Conservation (phyloP, 805 yeast species). For the Nakazawaea holstii region DNA sequence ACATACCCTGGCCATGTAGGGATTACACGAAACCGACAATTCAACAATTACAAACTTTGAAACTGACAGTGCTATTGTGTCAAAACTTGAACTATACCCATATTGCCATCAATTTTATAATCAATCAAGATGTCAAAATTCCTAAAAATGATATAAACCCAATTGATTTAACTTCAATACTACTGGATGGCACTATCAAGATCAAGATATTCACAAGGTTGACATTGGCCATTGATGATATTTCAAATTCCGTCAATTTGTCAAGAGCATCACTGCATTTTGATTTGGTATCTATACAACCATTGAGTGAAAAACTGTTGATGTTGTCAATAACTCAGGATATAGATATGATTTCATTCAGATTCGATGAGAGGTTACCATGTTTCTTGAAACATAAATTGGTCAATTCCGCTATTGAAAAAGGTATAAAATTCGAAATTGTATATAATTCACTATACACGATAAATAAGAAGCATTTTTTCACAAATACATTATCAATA, state of each 20-base stretch:
- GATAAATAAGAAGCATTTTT: conserved; percentile 49
- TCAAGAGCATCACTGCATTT: conserved; percentile 40
- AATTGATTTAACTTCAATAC: conserved; percentile 21
- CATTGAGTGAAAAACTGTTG: conserved; percentile 73
- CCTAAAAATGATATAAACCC: conserved; percentile 41
- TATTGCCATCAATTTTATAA: conserved; percentile 66
- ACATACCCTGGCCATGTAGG: conserved; percentile 66
- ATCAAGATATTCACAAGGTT: conserved; percentile 56
- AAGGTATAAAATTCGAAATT: conserved; percentile 81
- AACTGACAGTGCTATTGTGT: conserved; percentile 45
- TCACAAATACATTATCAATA: conserved; percentile 67
- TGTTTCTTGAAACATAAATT: conserved; percentile 79
- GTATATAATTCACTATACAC: conserved; percentile 54
- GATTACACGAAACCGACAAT: conserved; percentile 39
- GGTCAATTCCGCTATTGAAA: conserved; percentile 73
- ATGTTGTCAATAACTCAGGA: conserved; percentile 73
- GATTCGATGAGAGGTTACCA: conserved; percentile 60
- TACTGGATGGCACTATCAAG: conserved; percentile 15
- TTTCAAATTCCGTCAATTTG: conserved; percentile 65
- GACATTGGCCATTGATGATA: conserved; percentile 73
- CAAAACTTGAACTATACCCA: conserved; percentile 67
- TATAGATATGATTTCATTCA: conserved; percentile 74
- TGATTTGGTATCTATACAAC: conserved; percentile 80
- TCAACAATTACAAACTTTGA: conserved; percentile 37
- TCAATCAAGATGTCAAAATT: conserved; percentile 45